Percentiles rank a stretch among this genome's conserved stretches.
Evolutionary conservation across 345 rosid species (phyloP).

Genomic region (Eucalyptus shirleyi): DNA sequence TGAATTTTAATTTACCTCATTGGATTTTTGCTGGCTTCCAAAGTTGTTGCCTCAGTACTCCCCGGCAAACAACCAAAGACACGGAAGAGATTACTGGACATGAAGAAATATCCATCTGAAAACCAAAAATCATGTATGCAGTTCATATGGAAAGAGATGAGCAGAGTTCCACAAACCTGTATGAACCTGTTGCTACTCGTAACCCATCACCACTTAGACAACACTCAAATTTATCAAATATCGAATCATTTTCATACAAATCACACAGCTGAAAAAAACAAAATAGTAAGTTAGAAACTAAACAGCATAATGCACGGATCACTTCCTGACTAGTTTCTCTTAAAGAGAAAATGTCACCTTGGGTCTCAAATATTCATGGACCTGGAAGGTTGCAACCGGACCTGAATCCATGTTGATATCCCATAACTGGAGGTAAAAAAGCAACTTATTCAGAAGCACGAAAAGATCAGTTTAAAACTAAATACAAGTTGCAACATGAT

Average conservation of each 20-base stretch:
- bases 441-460: not conserved
- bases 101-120: not conserved
- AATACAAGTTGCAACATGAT: not conserved
- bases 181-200: slow-evolving; percentile 95
- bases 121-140: not conserved
- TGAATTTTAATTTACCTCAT: slow-evolving; percentile 50
- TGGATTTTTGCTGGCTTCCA: slow-evolving; percentile 99
- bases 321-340: not conserved
- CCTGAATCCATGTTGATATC: slow-evolving; percentile 94
- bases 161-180: slow-evolving; percentile 45
- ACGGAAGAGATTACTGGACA: slow-evolving; percentile 82
- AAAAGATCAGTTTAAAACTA: not conserved
- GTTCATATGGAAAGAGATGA: not conserved
- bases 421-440: slow-evolving; percentile 34
- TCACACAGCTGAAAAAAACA: slow-evolving; percentile 73
- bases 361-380: slow-evolving; percentile 72
- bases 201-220: slow-evolving; percentile 88
- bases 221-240: slow-evolving; percentile 98
- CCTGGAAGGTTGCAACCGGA: slow-evolving; percentile 78
- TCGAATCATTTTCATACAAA: slow-evolving; percentile 94
- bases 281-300: slow-evolving; percentile 1
- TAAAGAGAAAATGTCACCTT: slow-evolving; percentile 28
- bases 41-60: slow-evolving; percentile 68
- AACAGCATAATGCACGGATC: not conserved
- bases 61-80: slow-evolving; percentile 77